Evolutionary conservation across 352 stramenopile species (phyloP), one percentile per base, ranked within the genome.

Genomic region (Pythium plurisporium): DNA sequence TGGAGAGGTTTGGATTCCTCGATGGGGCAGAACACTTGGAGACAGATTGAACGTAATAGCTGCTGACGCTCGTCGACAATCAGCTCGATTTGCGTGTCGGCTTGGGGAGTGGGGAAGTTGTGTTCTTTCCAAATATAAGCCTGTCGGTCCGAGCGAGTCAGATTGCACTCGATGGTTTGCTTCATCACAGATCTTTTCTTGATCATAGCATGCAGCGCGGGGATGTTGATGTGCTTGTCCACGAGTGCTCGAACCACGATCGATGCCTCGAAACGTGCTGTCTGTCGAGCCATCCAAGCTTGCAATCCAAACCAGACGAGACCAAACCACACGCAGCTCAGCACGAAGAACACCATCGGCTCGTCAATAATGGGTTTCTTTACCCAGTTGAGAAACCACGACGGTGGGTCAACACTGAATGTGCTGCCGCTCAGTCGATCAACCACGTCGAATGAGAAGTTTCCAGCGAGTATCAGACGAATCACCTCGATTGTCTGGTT

Each of bases 371-470:
- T 64, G 43, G 81, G 78, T 38, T 72, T 75, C 45, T 87, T 85
- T 45, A 93, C 76, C 68, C 72, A 91, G 43, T 85, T 64, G 27
- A 90, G 42, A 44, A 95, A 84, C 90, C 87, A 97, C 29, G 67
- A 63, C 25, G 90, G 75, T 61, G 94, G 95, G 0, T 93, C 68
- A 14, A 98, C 79, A 44, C 94, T 91, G 76, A 96, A 98, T 5
- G 72, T 76, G 7, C 87, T 76, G 8, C 95, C 95, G 25, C 91
- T 98, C 26, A 99, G 70, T 38, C 94, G 82, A 71, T 99, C 96
- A 10, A 99, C 66, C 38, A 98, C 59, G 45, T 97, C 91, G 66
- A 98, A 99, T 10, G 94, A 90, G 6, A 99, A 67, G 31, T 91
- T 89, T 2, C 91, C 95, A 5, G 87, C 84, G 40, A 99, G 96